A percentile compares a stretch with the other conserved stretches of the same genome.
These are phyloP conservation scores for Tagetes erecta DNA, from an alignment of 129 eudicot genomes.

Conservation along the genomic window DNA sequence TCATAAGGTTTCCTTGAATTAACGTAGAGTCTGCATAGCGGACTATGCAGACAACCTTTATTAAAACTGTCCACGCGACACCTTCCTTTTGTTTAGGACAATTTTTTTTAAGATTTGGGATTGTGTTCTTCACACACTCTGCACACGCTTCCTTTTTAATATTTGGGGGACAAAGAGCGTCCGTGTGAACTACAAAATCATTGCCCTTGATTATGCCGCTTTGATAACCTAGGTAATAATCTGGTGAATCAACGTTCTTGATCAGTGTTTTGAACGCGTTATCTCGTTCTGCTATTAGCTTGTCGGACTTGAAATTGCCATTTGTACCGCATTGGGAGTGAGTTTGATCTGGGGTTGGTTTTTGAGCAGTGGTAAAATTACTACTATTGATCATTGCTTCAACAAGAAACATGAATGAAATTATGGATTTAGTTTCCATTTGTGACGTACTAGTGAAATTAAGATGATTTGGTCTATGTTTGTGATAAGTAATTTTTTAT, in stretches of 20 bases:
- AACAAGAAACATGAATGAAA: neutral
- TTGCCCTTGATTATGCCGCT: neutral
- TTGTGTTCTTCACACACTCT: neutral
- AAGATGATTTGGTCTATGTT: neutral
- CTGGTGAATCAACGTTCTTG: too few relatives aligned
- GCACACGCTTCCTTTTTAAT: neutral
- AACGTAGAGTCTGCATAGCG: neutral
- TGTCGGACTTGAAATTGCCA: neutral
- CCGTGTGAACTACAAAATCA: neutral
- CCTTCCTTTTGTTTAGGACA: conserved; percentile 13
- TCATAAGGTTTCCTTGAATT: neutral
- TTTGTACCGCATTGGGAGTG: neutral
- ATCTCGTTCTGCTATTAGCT: neutral
- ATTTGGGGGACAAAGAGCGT: neutral
- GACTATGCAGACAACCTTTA: neutral
- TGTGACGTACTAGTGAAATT: neutral
- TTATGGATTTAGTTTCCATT: neutral
- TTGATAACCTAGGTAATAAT: too few relatives aligned
- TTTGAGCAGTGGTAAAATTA: neutral
- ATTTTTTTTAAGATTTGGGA: neutral
- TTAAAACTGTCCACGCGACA: neutral
- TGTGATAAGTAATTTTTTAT: neutral
- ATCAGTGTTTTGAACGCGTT: neutral
- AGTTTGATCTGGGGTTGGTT: neutral
- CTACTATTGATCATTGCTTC: conserved; percentile 3